A percentile compares a stretch with the other conserved stretches of the same genome.
These are phyloP conservation scores for Hanseniaspora pseudoguilliermondii DNA, from an alignment of 805 yeast genomes.

Conservation along the genomic window DNA sequence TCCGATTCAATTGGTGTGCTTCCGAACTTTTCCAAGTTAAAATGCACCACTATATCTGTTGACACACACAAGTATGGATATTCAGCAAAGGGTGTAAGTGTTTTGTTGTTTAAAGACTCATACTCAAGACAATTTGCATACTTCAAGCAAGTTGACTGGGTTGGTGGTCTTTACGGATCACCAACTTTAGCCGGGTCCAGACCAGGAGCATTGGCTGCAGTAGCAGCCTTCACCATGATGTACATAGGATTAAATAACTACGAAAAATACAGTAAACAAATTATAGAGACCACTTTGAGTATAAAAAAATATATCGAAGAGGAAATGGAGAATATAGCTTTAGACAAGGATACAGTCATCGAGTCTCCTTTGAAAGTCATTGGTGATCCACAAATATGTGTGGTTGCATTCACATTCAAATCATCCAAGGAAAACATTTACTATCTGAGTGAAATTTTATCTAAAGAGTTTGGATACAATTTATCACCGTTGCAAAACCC, in stretches of 20 bases:
- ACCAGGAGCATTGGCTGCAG: constrained; percentile 95
- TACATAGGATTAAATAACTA: constrained; percentile 79
- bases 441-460: constrained; percentile 59
- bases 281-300: constrained; percentile 50
- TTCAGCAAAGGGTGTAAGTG: constrained; percentile 93
- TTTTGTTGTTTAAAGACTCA: constrained; percentile 71
- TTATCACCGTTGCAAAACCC: constrained; percentile 78
- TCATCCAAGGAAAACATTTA: constrained; percentile 27
- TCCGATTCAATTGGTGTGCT: constrained; percentile 87
- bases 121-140: constrained; percentile 70
- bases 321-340: constrained; percentile 24
- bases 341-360: not conserved
- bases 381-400: constrained; percentile 80
- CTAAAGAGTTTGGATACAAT: constrained; percentile 69
- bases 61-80: constrained; percentile 98
- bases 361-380: constrained; percentile 37
- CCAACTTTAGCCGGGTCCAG: constrained; percentile 95
- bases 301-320: constrained; percentile 38
- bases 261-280: constrained; percentile 47
- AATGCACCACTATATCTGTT: constrained; percentile 63
- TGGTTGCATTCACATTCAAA: constrained; percentile 41
- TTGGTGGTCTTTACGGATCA: constrained; percentile 91
- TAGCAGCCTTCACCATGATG: constrained; percentile 92
- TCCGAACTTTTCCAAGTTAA: not conserved
- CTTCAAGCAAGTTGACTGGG: constrained; percentile 72